Evolutionary conservation across 345 rosid genomes (phyloP).

Genomic region (Arabis alpina): DNA sequence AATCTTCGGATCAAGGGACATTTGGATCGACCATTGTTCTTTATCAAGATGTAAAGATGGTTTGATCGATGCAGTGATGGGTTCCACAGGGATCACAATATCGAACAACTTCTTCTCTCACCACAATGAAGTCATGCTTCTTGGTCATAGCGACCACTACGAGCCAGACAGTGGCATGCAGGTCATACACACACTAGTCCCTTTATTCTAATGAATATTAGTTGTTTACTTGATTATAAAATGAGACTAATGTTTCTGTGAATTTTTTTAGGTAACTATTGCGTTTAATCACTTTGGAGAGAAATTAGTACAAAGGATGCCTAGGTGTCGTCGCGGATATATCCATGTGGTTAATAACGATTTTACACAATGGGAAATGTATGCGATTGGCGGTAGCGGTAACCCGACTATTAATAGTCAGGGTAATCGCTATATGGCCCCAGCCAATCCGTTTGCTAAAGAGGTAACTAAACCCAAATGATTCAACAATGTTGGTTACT

Average conservation of each 20-base stretch:
- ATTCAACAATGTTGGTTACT: not conserved
- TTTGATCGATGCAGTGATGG: conserved; percentile 91
- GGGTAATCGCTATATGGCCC: conserved; percentile 93
- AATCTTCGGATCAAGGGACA: conserved; percentile 82
- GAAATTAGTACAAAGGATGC: conserved; percentile 92
- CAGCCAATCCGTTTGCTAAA: conserved; percentile 74
- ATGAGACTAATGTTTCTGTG: not conserved
- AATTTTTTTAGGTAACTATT: conserved; percentile 66
- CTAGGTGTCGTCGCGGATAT: conserved; percentile 86
- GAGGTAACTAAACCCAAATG: conserved; percentile 57
- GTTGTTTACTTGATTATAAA: not conserved
- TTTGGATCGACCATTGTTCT: conserved; percentile 98
- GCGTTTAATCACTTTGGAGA: conserved; percentile 96
- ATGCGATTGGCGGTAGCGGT: conserved; percentile 97
- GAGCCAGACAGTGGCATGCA: conserved; percentile 92
- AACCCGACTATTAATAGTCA: conserved; percentile 96
- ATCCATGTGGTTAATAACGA: conserved; percentile 97
- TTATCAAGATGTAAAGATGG: conserved; percentile 94
- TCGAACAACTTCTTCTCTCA: conserved; percentile 94
- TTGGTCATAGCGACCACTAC: conserved; percentile 91
- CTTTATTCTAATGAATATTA: not conserved
- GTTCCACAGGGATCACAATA: conserved; percentile 88
- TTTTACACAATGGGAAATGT: conserved; percentile 96
- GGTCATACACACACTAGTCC: conserved; percentile 32
- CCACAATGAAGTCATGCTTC: conserved; percentile 95